Conservation (phyloP, 169 alveolate species). For the Cyclospora cayetanensis region DNA sequence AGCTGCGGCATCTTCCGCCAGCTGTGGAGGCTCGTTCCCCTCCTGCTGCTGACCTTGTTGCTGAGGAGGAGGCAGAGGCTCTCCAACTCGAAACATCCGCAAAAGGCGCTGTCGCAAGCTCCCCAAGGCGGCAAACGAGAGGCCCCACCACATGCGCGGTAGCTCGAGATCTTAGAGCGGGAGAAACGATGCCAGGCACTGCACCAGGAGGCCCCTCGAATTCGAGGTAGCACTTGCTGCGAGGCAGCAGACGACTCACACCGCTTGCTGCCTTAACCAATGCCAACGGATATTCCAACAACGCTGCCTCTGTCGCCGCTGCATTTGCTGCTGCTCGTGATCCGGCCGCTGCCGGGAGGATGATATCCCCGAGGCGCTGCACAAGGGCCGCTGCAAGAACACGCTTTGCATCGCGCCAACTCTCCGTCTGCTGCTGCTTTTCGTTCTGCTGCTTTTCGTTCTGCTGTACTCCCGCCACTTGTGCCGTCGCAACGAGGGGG, state of each 20-base stretch:
- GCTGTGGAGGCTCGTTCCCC: too few relatives aligned
- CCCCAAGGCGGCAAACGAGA: too few relatives aligned
- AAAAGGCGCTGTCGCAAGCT: too few relatives aligned
- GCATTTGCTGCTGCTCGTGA: neutral
- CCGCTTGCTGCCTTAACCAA: neutral
- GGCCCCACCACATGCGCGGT: too few relatives aligned
- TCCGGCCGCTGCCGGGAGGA: slow-evolving; percentile 22
- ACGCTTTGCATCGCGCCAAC: neutral
- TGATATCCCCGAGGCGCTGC: neutral
- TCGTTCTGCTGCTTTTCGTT: slow-evolving; percentile 10
- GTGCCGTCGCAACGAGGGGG: neutral
- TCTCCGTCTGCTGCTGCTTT: neutral
- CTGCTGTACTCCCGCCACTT: neutral
- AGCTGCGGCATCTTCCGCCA: too few relatives aligned
- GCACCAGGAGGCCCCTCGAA: too few relatives aligned
- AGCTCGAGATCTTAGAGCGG: too few relatives aligned
- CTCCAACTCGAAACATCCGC: too few relatives aligned
- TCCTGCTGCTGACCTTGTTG: too few relatives aligned
- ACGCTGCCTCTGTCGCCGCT: neutral
- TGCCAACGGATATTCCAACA: neutral
- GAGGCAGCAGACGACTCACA: neutral
- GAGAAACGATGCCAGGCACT: too few relatives aligned
- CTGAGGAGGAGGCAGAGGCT: too few relatives aligned
- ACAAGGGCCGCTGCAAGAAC: neutral
- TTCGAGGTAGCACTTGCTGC: slow-evolving; percentile 23